Evolutionary conservation across 1,284 basidiomycete genomes (phyloP).

Genomic region (Cerioporus squamosus): DNA sequence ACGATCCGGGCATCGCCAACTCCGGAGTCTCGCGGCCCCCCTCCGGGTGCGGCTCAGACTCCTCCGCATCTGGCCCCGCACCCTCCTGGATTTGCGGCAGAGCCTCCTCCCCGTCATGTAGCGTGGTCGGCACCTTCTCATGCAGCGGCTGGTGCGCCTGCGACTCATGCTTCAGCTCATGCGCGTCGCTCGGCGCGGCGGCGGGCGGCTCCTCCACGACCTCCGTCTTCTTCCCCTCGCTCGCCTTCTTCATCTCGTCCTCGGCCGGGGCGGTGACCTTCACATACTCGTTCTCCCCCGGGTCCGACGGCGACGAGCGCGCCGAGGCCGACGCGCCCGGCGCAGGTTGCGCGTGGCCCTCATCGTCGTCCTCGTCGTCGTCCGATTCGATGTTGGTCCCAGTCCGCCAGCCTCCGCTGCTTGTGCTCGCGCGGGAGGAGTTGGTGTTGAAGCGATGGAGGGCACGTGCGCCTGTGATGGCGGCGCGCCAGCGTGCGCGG

Average conservation of each 20-base stretch:
- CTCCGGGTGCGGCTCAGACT: not conserved
- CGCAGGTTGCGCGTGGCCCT: constrained; percentile 22
- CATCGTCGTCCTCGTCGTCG: constrained; percentile 37
- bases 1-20: constrained; percentile 53
- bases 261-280: constrained; percentile 31
- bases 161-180: constrained; percentile 28
- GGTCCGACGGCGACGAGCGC: constrained; percentile 15
- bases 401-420: constrained; percentile 33
- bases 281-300: constrained; percentile 34
- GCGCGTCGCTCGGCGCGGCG: constrained; percentile 18
- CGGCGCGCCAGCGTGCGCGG: constrained; percentile 67
- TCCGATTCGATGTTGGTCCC: constrained; percentile 16
- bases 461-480: constrained; percentile 69
- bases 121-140: constrained; percentile 23
- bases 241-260: constrained; percentile 18
- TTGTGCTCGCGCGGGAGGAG: constrained; percentile 24
- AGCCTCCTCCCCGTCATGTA: constrained; percentile 14
- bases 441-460: constrained; percentile 37
- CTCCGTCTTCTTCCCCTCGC: constrained; percentile 3
- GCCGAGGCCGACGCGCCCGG: not conserved
- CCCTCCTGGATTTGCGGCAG: constrained; percentile 3
- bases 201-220: constrained; percentile 1
- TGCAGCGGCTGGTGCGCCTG: constrained; percentile 28
- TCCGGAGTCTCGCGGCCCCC: constrained; percentile 40
- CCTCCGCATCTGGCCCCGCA: not conserved